Percentiles rank a stretch among this genome's conserved stretches.
Conservation (phyloP, 2,329 filamentous ascomycete species). For the Leptographium wingfieldii region DNA sequence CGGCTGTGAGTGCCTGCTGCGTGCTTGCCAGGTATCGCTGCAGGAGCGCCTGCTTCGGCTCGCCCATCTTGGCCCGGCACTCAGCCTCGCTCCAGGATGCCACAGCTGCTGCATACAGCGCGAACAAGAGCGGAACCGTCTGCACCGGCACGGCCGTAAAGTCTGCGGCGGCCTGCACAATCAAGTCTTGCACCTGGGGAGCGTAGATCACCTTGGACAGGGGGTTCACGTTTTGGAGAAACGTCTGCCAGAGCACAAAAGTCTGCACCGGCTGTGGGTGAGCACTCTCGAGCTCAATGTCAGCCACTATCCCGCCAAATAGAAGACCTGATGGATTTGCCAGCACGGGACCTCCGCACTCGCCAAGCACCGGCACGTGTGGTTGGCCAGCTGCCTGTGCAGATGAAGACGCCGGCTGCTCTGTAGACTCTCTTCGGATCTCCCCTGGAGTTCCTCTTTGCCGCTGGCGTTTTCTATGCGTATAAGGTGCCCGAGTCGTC, state of each 20-base stretch:
- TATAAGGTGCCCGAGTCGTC: slow-evolving; percentile 23
- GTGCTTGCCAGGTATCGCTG: slow-evolving; percentile 29
- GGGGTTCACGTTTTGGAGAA: slow-evolving; percentile 39
- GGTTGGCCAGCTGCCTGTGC: neutral
- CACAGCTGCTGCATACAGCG: slow-evolving; percentile 41
- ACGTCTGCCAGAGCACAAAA: slow-evolving; percentile 26
- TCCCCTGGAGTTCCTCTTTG: neutral
- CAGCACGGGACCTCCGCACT: slow-evolving; percentile 11
- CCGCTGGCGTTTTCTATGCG: slow-evolving; percentile 32
- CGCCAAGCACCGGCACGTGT: neutral
- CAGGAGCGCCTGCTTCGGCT: neutral
- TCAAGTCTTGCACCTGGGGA: slow-evolving; percentile 27
- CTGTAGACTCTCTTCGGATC: neutral
- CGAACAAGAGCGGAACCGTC: slow-evolving; percentile 23
- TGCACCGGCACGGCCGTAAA: slow-evolving; percentile 7
- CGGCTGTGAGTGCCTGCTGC: slow-evolving; percentile 43
- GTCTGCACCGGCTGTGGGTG: slow-evolving; percentile 22
- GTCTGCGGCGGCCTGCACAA: slow-evolving; percentile 9
- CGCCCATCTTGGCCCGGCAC: slow-evolving; percentile 4
- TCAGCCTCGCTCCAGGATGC: slow-evolving; percentile 42
- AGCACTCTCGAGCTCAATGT: slow-evolving; percentile 12
- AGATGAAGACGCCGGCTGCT: too few relatives aligned
- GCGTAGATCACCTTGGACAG: slow-evolving; percentile 38
- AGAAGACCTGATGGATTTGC: slow-evolving; percentile 27
- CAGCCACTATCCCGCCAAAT: slow-evolving; percentile 6